Base-by-base conservation (phyloP, 768 basidiomycete genomes). In the Ramaria sp. region DNA sequence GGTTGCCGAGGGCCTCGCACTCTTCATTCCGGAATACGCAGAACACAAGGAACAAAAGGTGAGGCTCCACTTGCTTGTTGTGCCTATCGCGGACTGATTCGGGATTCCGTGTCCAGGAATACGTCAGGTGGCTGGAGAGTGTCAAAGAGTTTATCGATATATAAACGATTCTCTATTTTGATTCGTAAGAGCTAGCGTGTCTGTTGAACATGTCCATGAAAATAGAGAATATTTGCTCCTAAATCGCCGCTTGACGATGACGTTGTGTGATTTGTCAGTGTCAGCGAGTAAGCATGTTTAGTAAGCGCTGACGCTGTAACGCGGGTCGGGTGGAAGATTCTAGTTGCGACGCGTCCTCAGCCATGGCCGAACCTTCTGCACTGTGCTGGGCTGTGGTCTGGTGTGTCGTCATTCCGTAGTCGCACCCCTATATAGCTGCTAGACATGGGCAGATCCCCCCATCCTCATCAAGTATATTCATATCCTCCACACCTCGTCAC, bases 11-110 rank as follows among this genome's bases (percentile, higher is more conserved):
- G 70, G 64, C 36, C 73, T 94, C 42, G 95, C 93, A 0, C 66
- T 81, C 61, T 94, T 96, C 73, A 81, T 98, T 57, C 87, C 88
- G 16, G 86, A 93, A 58, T 91, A 90, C 64, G 83, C 85, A 13
- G 84, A 88, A 64, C 73, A 74, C 73, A 97, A 96, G 76, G 94
- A 98, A 65, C 94, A 98, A 73, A 83, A 83, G 79, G 92, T 92
- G 32, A 34, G 78, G 68, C 16, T 16, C 20, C 16, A 50, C 41
- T 30, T 13, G 10, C 56, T 52, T 6, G 36, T 53, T 50, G 36
- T 47, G 16, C 43, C 50, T 36, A 58, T 42, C 25, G 49, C 56
- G 8, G 60, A 32, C 51, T 56, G 16, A 56, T 58, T 52, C 16
- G 48, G 25, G 48, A 36, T 54, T 30, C 58, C 37, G 57, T 50